These are phyloP conservation scores for Rhodotorula graminis DNA, from an alignment of 768 basidiomycete genomes.

Conservation along the genomic window DNA sequence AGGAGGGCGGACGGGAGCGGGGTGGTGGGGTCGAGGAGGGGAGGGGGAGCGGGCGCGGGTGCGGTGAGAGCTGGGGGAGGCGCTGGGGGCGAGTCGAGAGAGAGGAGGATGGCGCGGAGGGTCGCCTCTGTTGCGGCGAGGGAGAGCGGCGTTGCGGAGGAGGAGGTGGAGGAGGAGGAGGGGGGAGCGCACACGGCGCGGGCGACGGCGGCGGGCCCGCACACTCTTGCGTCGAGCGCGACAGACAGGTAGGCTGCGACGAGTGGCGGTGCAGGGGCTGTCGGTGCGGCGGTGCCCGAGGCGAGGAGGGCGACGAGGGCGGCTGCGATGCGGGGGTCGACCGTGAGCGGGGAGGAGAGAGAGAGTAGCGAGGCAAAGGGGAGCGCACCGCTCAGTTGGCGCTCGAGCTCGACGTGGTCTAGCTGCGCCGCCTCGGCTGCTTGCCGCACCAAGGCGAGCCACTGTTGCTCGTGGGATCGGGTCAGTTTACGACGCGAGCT, in stretches of 20 bases:
- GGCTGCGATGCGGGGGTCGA: neutral
- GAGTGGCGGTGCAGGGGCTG: neutral
- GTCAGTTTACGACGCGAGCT: too few relatives aligned
- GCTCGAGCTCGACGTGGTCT: neutral
- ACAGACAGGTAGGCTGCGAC: neutral
- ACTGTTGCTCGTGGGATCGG: neutral
- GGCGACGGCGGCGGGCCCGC: neutral
- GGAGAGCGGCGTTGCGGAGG: fast-evolving
- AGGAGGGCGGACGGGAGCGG: neutral
- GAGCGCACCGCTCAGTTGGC: neutral
- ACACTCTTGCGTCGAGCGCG: neutral
- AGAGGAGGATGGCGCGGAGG: too few relatives aligned
- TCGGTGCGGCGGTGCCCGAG: too few relatives aligned
- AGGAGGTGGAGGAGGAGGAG: neutral
- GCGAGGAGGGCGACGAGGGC: constrained; percentile 11
- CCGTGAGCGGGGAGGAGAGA: neutral
- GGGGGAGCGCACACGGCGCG: neutral
- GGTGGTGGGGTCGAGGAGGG: too few relatives aligned
- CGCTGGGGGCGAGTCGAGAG: too few relatives aligned
- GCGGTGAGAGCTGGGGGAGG: too few relatives aligned
- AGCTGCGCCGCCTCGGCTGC: neutral
- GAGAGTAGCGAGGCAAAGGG: too few relatives aligned
- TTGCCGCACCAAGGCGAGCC: constrained; percentile 10
- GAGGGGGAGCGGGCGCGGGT: too few relatives aligned
- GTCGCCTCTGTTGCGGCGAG: neutral